Base-by-base conservation (phyloP, 495 filamentous ascomycete genomes). In the Tuber microsphaerosporum region DNA sequence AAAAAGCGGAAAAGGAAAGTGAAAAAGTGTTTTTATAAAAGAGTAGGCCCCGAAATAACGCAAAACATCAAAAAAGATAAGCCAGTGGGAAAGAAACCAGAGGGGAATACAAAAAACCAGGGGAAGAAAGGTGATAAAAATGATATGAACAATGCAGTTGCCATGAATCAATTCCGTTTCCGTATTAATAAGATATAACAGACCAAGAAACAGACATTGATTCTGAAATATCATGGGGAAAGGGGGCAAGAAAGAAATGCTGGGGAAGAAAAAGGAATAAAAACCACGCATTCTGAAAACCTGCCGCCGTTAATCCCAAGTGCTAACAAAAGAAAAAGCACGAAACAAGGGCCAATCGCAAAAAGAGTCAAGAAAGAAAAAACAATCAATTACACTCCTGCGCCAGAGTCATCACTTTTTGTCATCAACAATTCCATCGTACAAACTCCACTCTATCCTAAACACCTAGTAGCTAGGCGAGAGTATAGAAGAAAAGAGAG, bases 231-330 rank as follows among this genome's bases (percentile, higher is more conserved):
- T 73, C 34, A 74, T 39, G 31, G 69, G 72, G 22, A 73, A 69
- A 74, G 61, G 51, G 70, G 70, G 42, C 70, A 68, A 72, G 48
- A 75, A 71, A 71, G 71, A 79, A 79, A 77, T 79, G 77, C 56
- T 31, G 14, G 56, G 26, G 14, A 65, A 34, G 56, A 65, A 65
- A 34, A 65, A 26, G 56, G 17, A 75, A 65, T 70, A 78, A 44
- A 79, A 76, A 77, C 73, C 69, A 82, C 76, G 77, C 75, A 76
- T 84, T 80, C 79, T 77, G 77, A 83, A 76, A 75, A 73, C 82
- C 69, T 71, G 79, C 72, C 78, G 79, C 74, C 76, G 78, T 81
- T 77, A 81, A 77, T 79, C 77, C 80, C 83, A 83, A 85, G 84
- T 84, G 82, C 82, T 84, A 79, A 79, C 76, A 81, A 69, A 75